Base-by-base conservation (phyloP, 139 green algal genomes). In the Coelastrella sp. region DNA sequence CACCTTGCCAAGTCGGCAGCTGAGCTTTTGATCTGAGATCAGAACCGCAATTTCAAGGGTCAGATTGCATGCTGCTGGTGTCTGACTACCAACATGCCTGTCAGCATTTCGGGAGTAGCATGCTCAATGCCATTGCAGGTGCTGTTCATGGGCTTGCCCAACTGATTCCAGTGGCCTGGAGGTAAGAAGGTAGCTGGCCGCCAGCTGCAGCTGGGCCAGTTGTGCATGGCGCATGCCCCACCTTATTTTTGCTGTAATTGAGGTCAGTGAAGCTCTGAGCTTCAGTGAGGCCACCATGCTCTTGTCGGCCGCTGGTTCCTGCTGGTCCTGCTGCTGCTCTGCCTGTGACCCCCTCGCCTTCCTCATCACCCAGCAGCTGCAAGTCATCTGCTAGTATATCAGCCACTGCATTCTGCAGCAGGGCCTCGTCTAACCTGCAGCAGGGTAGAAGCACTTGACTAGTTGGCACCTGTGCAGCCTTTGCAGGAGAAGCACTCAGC, bases 371-470 rank as follows among this genome's bases (percentile, higher is more conserved):
- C 14, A 98, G 93, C 4, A 76, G 87, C 10, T 91, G 89, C 82
- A 99, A 94, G 78, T 97, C 96, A 78, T 98, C 97, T 10, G 91
- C 87, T 83, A 96, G 95, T 66, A 97, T 94, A 78, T 98, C 94
- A 25, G 90, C 84, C 12, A 97, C 91, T 90, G 96, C 93, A 86
- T 98, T 98, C 84, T 98, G 95, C 82, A 96, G 91, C 82, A 96
- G 89, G 56, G 93, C 94, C 76, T 91, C 90, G 82, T 96, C 94
- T 27, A 89, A 92, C 85, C 93, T 95, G 90, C 72, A 82, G 78
- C 57, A 85, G 11, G 49, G 49, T 17, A 49, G n/a, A 6, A 49
- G 35, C 35, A 49, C 35, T 70, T 70, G 63, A 3, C 11, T 70
- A 70, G 63, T 70, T 70, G 35, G 35, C 35, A 49, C 35, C 35